A percentile compares a stretch with the other conserved stretches of the same genome.
phyloP scores from a whole-genome alignment of 495 filamentous ascomycete genomes.

The Neohortaea acidophila region DNA sequence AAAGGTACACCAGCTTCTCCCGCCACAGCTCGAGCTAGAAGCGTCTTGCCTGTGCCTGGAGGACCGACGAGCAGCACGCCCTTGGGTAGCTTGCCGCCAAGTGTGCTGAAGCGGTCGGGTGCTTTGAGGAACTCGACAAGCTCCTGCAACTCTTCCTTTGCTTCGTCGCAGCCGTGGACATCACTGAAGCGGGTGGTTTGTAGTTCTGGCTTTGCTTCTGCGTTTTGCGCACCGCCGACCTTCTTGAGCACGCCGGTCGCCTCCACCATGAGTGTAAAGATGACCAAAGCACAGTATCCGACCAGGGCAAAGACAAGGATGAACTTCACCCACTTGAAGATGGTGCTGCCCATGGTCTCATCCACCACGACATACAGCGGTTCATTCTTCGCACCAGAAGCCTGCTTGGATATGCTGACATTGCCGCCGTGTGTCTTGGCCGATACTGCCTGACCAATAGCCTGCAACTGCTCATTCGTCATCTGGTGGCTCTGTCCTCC shows the following conservation, averaged over 20 bases:
- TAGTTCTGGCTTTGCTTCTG: conserved; percentile 76
- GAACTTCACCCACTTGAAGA: conserved; percentile 88
- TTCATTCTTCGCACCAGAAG: conserved; percentile 55
- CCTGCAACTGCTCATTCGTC: conserved; percentile 52
- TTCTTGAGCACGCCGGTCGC: conserved; percentile 61
- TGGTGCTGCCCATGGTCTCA: conserved; percentile 56
- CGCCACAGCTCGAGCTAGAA: conserved; percentile 87
- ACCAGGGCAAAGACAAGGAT: conserved; percentile 59
- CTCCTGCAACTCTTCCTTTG: conserved; percentile 94
- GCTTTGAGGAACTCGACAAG: conserved; percentile 90
- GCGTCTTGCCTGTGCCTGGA: conserved; percentile 95
- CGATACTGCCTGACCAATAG: conserved; percentile 73
- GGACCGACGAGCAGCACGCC: conserved; percentile 91
- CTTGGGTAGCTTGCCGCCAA: conserved; percentile 92
- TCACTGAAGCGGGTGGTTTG: conserved; percentile 86
- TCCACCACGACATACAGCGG: conserved; percentile 95
- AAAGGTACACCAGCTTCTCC: conserved; percentile 96
- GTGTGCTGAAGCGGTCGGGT: conserved; percentile 74
- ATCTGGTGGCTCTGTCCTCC: conserved; percentile 15
- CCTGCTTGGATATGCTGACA: conserved; percentile 38
- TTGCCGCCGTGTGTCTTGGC: conserved; percentile 56
- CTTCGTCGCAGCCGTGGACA: conserved; percentile 94
- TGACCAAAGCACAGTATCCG: conserved; percentile 55
- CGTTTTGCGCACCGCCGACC: conserved; percentile 49
- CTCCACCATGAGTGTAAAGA: conserved; percentile 69